Conservation (phyloP, 495 filamentous ascomycete species). For the Parachaetomium inaequale region DNA sequence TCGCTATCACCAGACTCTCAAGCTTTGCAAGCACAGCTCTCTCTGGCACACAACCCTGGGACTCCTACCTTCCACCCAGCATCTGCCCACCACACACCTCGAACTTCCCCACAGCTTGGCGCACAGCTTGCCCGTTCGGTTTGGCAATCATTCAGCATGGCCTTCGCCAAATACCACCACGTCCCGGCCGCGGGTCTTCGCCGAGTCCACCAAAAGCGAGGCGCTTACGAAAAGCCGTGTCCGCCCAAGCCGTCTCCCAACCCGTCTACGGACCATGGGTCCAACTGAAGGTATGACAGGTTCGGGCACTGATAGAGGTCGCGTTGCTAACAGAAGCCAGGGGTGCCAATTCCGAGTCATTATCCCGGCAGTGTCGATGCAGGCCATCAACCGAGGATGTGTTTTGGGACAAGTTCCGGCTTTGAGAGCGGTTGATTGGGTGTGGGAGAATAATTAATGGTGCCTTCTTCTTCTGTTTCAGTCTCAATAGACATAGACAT, state of each 20-base stretch:
- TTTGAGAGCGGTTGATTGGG: background rate
- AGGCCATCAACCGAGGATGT: background rate
- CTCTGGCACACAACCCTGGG: too few species aligned
- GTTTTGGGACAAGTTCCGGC: background rate
- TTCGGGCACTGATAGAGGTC: background rate
- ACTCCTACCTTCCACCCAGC: too few species aligned
- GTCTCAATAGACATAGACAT: too few species aligned
- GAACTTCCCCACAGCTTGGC: background rate
- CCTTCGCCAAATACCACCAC: background rate
- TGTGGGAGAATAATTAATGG: background rate
- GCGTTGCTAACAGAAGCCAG: background rate
- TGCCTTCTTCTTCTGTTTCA: too few species aligned
- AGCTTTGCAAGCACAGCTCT: too few species aligned
- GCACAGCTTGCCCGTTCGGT: too few species aligned
- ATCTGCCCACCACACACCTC: background rate
- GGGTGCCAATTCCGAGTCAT: background rate
- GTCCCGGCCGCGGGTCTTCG: too few species aligned
- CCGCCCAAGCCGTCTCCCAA: background rate
- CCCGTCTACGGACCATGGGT: background rate
- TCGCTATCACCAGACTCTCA: too few species aligned
- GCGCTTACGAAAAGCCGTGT: slow-evolving; percentile 9
- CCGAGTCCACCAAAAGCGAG: slow-evolving; percentile 5
- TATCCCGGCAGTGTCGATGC: background rate
- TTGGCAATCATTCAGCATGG: background rate
- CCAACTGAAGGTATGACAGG: background rate